phyloP scores from a whole-genome alignment of 805 yeast species.

The Ogataea polymorpha region DNA sequence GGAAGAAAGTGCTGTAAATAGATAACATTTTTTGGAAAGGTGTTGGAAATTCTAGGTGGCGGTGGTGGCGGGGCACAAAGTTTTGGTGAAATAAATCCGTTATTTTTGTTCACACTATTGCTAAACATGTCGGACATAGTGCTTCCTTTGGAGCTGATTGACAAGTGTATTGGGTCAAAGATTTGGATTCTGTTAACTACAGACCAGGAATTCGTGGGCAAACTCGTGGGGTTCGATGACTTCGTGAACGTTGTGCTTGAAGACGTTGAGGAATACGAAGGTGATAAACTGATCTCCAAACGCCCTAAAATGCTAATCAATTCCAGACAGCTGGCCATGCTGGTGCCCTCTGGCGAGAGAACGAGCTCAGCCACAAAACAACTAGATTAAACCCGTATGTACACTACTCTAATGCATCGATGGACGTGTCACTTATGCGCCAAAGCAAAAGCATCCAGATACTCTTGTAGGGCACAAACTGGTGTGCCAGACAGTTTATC shows the following conservation, averaged over 20 bases:
- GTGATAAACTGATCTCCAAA: conserved; percentile 40
- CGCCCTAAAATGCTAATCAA: conserved; percentile 64
- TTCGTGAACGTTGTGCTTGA: conserved; percentile 88
- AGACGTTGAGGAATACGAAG: conserved; percentile 63
- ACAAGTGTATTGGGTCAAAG: conserved; percentile 77
- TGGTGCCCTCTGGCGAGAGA: conserved; percentile 48
- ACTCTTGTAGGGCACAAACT: conserved; percentile 64
- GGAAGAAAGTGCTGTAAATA: neutral
- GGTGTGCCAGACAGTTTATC: conserved; percentile 51
- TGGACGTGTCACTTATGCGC: conserved; percentile 60
- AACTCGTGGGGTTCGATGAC: conserved; percentile 89
- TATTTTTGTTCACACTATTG: too few relatives aligned
- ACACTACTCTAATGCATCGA: conserved; percentile 40
- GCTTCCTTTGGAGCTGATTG: conserved; percentile 82
- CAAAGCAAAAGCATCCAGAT: conserved; percentile 70
- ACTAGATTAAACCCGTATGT: neutral
- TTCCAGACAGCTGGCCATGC: conserved; percentile 71
- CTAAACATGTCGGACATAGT: conserved; percentile 21
- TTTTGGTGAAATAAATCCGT: too few relatives aligned
- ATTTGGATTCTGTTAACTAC: conserved; percentile 68
- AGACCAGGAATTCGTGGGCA: conserved; percentile 81
- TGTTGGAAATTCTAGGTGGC: neutral
- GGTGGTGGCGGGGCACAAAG: conserved; percentile 2
- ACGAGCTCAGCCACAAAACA: conserved; percentile 18
- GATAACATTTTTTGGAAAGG: conserved; percentile 1